phyloP scores from a whole-genome alignment of 768 basidiomycete species.

The Mycena kentingensis region DNA sequence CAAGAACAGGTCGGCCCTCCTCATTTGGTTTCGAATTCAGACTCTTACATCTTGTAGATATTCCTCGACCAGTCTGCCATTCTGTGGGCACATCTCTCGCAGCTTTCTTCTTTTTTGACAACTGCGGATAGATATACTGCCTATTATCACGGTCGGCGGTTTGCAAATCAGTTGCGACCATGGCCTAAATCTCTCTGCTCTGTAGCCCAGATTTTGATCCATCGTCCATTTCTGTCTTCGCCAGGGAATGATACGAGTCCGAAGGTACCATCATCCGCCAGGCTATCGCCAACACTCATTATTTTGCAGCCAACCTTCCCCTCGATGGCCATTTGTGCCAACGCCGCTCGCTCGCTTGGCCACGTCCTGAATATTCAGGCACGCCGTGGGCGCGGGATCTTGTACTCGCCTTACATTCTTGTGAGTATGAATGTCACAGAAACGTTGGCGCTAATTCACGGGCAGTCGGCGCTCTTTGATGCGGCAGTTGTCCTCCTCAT shows the following conservation, averaged over 20 bases:
- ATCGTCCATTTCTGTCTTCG: conserved; percentile 46
- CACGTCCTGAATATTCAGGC: conserved; percentile 47
- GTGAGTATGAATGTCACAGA: not conserved
- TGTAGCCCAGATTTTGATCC: conserved; percentile 40
- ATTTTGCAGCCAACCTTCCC: conserved; percentile 28
- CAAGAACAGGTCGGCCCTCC: conserved; percentile 12
- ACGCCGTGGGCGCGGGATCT: conserved; percentile 28
- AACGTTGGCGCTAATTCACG: conserved; percentile 19
- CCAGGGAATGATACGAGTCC: conserved; percentile 23
- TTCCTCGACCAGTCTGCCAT: conserved; percentile 10
- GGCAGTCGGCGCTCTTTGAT: conserved; percentile 34
- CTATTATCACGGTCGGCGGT: conserved; percentile 9
- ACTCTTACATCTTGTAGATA: not conserved
- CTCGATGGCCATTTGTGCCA: conserved; percentile 49
- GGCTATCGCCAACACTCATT: not conserved
- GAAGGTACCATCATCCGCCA: not conserved
- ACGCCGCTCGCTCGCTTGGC: conserved; percentile 48
- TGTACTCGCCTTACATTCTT: conserved; percentile 7
- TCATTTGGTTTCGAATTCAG: conserved; percentile 19
- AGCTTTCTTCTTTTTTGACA: not conserved
- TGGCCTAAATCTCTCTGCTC: conserved; percentile 38
- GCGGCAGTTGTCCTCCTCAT: conserved; percentile 44
- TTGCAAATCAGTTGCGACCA: conserved; percentile 36
- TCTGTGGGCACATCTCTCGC: not conserved
- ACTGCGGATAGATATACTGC: not conserved